Percentiles rank a stretch among this genome's conserved stretches.
phyloP scores from a whole-genome alignment of 148 eudicot genomes.

The Rhododendron molle region DNA sequence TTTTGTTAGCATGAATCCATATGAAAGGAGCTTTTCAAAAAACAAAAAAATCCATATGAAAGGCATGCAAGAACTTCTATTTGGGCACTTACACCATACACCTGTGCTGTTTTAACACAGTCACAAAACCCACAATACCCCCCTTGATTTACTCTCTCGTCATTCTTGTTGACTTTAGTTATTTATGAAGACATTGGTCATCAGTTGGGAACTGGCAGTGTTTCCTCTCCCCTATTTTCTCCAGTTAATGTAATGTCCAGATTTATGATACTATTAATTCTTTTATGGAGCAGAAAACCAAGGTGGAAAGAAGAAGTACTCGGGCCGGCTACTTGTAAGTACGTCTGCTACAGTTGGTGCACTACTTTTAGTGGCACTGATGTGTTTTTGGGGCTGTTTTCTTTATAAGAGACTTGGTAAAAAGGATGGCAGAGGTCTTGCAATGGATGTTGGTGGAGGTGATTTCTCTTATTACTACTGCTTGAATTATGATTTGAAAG shows the following conservation, averaged over 20 bases:
- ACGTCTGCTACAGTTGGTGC: conserved; percentile 97
- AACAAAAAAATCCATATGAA: background rate
- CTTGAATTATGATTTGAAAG: conserved; percentile 2
- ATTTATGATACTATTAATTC: background rate
- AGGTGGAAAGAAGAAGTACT: conserved; percentile 53
- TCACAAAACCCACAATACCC: background rate
- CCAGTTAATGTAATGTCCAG: background rate
- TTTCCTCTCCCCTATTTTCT: background rate
- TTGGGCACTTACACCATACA: background rate
- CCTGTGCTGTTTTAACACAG: background rate
- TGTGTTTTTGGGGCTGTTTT: conserved; percentile 99
- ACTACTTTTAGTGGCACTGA: conserved; percentile 85
- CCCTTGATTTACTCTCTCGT: background rate
- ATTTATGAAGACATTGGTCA: background rate
- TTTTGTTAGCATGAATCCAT: background rate
- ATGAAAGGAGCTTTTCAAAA: background rate
- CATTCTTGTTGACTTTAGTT: background rate
- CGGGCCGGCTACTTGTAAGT: conserved; percentile 82
- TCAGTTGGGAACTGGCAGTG: background rate
- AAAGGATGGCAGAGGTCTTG: conserved; percentile 70
- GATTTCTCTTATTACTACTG: conserved; percentile 13
- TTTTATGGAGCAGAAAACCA: conserved; percentile 34
- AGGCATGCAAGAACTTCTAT: background rate
- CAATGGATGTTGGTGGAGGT: conserved; percentile 90
- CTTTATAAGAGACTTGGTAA: conserved; percentile 93